These are phyloP conservation scores for Staphylotrichum tortipilum DNA, from an alignment of 495 filamentous ascomycete genomes.

Conservation along the genomic window DNA sequence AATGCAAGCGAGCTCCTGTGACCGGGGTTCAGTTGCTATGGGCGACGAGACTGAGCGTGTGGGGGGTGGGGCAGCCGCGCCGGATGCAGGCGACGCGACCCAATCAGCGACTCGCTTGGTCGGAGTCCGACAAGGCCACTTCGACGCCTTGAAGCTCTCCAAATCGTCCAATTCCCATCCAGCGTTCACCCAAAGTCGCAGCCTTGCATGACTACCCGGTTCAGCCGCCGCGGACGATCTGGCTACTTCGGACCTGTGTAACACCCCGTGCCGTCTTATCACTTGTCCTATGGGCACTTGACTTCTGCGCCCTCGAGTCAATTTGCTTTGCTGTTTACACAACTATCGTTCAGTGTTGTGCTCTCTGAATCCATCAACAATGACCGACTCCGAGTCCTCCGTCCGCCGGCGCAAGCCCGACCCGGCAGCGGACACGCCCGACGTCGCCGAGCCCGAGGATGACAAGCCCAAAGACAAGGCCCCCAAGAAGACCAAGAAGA, in stretches of 20 bases:
- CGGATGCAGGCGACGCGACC: neutral
- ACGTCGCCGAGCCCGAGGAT: conserved; percentile 6
- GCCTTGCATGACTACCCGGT: conserved; percentile 11
- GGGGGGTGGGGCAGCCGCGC: neutral
- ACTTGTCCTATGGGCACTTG: too few species aligned
- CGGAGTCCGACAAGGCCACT: too few species aligned
- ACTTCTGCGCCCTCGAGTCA: too few species aligned
- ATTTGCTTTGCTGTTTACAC: too few species aligned
- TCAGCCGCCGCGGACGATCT: conserved; percentile 6
- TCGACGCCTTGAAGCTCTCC: too few species aligned
- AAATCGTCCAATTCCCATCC: too few species aligned
- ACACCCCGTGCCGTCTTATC: too few species aligned
- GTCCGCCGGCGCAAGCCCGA: conserved; percentile 28
- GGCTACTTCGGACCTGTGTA: conserved; percentile 7
- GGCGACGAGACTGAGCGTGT: conserved; percentile 12
- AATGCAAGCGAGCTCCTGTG: neutral
- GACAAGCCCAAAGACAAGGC: conserved; percentile 1
- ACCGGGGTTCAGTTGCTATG: conserved; percentile 10
- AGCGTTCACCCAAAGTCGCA: conserved; percentile 2
- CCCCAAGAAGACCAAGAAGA: conserved; percentile 13
- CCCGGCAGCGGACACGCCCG: conserved; percentile 1
- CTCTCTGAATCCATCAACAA: conserved; percentile 5
- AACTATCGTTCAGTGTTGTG: too few species aligned
- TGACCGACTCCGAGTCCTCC: conserved; percentile 19
- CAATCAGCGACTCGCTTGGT: conserved; percentile 3